These are phyloP conservation scores for sweet orange (Citrus sinensis) DNA, from an alignment of 345 rosid genomes.

Conservation along the genomic window DNA sequence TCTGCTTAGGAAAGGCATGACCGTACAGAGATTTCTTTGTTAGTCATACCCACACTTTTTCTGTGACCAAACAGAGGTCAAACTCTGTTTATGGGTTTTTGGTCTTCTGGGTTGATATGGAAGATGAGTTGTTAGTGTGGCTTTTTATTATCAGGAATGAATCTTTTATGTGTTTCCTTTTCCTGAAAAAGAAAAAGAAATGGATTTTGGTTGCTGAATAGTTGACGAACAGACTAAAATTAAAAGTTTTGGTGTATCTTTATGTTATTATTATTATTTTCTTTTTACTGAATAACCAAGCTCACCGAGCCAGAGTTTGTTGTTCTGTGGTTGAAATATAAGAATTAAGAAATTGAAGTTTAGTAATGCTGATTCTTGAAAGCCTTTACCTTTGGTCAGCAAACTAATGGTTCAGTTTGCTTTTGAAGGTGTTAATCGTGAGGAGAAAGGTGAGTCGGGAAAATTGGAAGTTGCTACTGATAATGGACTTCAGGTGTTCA, in stretches of 20 bases:
- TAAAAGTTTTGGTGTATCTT: not conserved
- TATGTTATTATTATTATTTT: not conserved
- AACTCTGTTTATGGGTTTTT: not conserved
- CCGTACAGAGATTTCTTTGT: not conserved
- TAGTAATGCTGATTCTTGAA: not conserved
- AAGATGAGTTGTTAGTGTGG: not conserved
- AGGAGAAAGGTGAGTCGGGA: slow-evolving; percentile 41
- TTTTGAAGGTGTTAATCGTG: slow-evolving; percentile 43
- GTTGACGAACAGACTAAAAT: not conserved
- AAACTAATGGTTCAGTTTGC: slow-evolving; percentile 1
- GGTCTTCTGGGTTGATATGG: not conserved
- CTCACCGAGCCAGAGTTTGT: not conserved
- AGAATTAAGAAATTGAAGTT: not conserved
- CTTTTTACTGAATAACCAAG: not conserved
- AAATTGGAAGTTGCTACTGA: slow-evolving; percentile 37
- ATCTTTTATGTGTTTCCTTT: not conserved
- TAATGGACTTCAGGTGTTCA: slow-evolving; percentile 62
- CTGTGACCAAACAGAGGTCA: not conserved
- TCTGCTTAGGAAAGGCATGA: not conserved
- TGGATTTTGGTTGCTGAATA: not conserved
- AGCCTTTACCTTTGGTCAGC: not conserved
- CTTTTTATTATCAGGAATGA: not conserved
- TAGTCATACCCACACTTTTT: not conserved
- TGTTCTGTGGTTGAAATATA: not conserved
- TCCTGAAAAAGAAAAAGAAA: not conserved